Conservation (phyloP, 768 basidiomycete genomes). For the Boletus reticulatus region DNA sequence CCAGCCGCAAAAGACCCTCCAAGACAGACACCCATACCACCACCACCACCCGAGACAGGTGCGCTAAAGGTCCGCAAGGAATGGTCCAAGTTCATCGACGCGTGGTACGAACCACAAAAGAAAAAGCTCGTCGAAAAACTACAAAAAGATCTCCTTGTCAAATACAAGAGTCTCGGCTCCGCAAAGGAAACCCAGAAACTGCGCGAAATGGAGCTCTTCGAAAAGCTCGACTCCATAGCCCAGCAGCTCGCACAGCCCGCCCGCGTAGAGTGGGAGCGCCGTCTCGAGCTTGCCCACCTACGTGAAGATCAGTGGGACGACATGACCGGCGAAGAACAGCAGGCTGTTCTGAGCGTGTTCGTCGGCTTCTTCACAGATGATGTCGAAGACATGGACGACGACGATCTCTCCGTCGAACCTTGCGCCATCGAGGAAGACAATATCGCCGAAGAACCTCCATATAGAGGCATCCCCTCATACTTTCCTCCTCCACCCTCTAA, state of each 20-base stretch:
- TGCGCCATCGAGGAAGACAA: conserved; percentile 19
- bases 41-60: conserved; percentile 16
- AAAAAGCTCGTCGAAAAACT: conserved; percentile 30
- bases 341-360: conserved; percentile 29
- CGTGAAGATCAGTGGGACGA: conserved; percentile 31
- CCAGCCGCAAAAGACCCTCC: conserved; percentile 13
- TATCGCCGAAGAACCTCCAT: conserved; percentile 18
- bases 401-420: conserved; percentile 1
- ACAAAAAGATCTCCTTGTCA: conserved; percentile 27
- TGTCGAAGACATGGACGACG: conserved; percentile 20
- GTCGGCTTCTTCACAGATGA: conserved; percentile 30
- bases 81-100: conserved; percentile 26
- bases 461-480: conserved; percentile 1
- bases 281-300: conserved; percentile 28
- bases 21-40: conserved; percentile 3
- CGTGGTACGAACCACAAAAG: conserved; percentile 32
- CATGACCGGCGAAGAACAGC: conserved; percentile 33
- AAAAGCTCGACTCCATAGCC: conserved; percentile 21
- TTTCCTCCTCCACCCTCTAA: conserved; percentile 2
- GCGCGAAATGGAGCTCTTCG: conserved; percentile 29
- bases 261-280: conserved; percentile 34
- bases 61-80: conserved; percentile 31
- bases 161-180: conserved; percentile 30
- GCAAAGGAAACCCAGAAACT: conserved; percentile 27
- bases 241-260: conserved; percentile 28